Conservation (phyloP, 2,329 filamentous ascomycete species). For the Cytospora leucostoma region DNA sequence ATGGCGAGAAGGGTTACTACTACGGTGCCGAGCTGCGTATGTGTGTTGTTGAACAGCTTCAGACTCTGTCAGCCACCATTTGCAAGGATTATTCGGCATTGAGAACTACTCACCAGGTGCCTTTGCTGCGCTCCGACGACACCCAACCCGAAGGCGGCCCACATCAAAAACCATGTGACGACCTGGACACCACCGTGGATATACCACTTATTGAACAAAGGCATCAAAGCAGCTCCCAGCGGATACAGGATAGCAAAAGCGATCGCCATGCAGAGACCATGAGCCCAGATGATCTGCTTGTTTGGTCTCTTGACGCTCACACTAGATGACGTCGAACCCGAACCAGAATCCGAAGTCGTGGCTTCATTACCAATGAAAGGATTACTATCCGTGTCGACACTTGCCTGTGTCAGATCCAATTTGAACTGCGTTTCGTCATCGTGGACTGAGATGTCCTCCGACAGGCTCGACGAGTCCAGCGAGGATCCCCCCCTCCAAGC, state of each 20-base stretch:
- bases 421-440: constrained; percentile 46
- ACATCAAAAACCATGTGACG: constrained; percentile 57
- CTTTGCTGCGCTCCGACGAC: constrained; percentile 48
- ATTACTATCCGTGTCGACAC: constrained; percentile 50
- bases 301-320: constrained; percentile 29
- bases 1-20: constrained; percentile 56
- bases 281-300: constrained; percentile 41
- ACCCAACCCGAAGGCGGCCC: constrained; percentile 61
- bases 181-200: constrained; percentile 60
- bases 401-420: constrained; percentile 52
- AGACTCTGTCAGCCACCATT: constrained; percentile 2
- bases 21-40: constrained; percentile 59
- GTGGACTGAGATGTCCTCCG: constrained; percentile 48
- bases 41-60: constrained; percentile 54
- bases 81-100: too few relatives aligned
- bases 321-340: constrained; percentile 24
- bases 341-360: constrained; percentile 16
- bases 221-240: constrained; percentile 61
- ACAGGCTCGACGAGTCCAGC: constrained; percentile 45
- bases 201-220: constrained; percentile 57
- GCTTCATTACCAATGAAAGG: constrained; percentile 45
- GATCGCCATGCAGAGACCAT: constrained; percentile 63
- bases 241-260: constrained; percentile 62
- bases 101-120: constrained; percentile 41
- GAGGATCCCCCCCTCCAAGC: constrained; percentile 53